Evolutionary conservation across 2,329 filamentous ascomycete genomes (phyloP), one percentile per base, ranked within the genome.

Genomic region (Trichoderma aggressivum): DNA sequence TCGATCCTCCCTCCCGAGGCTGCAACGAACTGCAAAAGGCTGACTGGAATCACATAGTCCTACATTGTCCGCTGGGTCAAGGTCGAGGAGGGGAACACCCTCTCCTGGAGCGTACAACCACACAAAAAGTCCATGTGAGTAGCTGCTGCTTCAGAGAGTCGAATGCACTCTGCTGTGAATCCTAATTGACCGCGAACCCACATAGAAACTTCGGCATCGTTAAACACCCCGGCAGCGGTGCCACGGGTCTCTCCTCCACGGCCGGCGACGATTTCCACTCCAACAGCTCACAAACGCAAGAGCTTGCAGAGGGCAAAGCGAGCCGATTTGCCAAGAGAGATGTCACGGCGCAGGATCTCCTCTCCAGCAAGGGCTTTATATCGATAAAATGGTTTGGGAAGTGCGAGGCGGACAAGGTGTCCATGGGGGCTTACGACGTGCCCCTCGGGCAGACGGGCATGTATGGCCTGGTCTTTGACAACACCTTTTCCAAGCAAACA

Each of bases 1-100:
- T 39, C 24, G 63, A 53, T 18, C 47, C 50, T 60, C 55, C 53
- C 61, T 43, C 55, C 59, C 18, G 26, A 26, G 55, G 18, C 32
- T 47, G 39, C 56, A 39, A 26, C 26, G 28, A 6, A 14, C 32
- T 59, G 55, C 21, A 34, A 67, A 70, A 26, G 56, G 72, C 77
- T 79, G 75, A 79, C 71, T 18, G 14, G 63, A 28, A n/a, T 47
- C n/a, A 18, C 75, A 75, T 75, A 98, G 96, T 97, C 94, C 74
- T 99, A 99, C 83, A 94, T 99, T 76, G 93, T 99, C 71, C 94
- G 96, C 79, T 99, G 96, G 95, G 93, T 98, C 76, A 92, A 94
- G 79, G 95, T 98, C 76, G 91, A 94, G 70, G 91, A 94, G 74
- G 92, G 92, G 68, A 91, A 97, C 81, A 97, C 94, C 64, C 94